Conservation (phyloP, 352 stramenopile species). For the Pythium periplocum region DNA sequence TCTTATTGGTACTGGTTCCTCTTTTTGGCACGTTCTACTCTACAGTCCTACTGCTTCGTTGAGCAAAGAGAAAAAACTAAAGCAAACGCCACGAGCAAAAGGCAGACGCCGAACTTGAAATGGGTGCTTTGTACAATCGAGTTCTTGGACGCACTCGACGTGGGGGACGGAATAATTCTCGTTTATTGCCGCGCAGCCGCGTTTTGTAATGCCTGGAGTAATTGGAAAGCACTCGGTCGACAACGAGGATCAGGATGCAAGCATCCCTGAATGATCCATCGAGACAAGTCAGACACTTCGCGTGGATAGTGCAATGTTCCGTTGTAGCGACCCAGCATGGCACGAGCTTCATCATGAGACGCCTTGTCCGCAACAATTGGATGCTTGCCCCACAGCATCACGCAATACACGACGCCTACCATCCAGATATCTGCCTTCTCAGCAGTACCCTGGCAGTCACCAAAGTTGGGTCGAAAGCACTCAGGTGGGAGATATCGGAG, state of each 20-base stretch:
- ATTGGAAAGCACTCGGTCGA: constrained; percentile 52
- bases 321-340: constrained; percentile 22
- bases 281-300: constrained; percentile 45
- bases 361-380: constrained; percentile 61
- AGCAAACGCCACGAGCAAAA: too few species aligned
- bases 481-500: constrained; percentile 72
- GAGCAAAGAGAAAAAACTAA: too few species aligned
- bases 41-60: constrained; percentile 14
- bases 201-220: constrained; percentile 49
- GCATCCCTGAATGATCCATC: constrained; percentile 66
- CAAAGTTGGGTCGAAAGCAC: constrained; percentile 55
- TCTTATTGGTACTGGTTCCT: too few species aligned
- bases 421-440: constrained; percentile 85
- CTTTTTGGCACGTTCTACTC: constrained; percentile 11
- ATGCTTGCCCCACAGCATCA: constrained; percentile 77
- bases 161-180: neutral
- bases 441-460: constrained; percentile 54
- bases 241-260: constrained; percentile 60
- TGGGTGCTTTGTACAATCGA: constrained; percentile 32
- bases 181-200: constrained; percentile 1
- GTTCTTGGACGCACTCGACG: too few species aligned
- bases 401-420: constrained; percentile 69
- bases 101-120: constrained; percentile 4
- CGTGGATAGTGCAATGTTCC: constrained; percentile 30
- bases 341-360: constrained; percentile 39